phyloP scores from a whole-genome alignment of 345 rosid species.

The Pistacia atlantica region DNA sequence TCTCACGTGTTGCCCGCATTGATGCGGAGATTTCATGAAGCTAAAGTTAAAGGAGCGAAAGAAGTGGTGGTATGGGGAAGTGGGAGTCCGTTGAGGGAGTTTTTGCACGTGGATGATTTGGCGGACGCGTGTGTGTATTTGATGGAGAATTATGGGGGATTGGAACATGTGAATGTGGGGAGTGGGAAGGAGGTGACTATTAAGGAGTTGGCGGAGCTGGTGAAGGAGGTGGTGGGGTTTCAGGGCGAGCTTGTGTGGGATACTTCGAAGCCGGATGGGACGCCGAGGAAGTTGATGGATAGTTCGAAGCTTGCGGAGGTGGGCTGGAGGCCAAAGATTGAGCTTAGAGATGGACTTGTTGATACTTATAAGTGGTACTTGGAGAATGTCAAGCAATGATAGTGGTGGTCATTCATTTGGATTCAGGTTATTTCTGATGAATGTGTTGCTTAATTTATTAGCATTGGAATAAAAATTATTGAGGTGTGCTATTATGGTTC shows the following conservation, averaged over 20 bases:
- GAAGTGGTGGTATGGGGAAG: conserved; percentile 98
- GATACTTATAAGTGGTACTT: conserved; percentile 89
- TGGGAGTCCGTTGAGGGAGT: conserved; percentile 92
- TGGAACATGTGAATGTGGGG: conserved; percentile 87
- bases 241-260: conserved; percentile 91
- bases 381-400: conserved; percentile 61
- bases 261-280: conserved; percentile 80
- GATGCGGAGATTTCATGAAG: conserved; percentile 88
- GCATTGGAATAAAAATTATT: background rate
- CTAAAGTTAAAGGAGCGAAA: conserved; percentile 65
- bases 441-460: background rate
- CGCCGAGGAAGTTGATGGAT: conserved; percentile 97
- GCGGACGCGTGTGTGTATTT: conserved; percentile 87
- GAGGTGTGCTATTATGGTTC: background rate
- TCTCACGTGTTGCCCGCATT: conserved; percentile 93
- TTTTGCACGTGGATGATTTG: conserved; percentile 91
- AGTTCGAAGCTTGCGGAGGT: conserved; percentile 71
- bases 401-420: conserved; percentile 1
- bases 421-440: background rate
- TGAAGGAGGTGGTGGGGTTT: conserved; percentile 89
- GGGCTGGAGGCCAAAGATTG: conserved; percentile 82
- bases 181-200: conserved; percentile 91
- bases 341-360: conserved; percentile 72
- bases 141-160: conserved; percentile 76
- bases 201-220: conserved; percentile 88